A percentile compares a stretch with the other conserved stretches of the same genome.
Evolutionary conservation across 371 early-diverging fungal genomes (phyloP).

Genomic region (Gilbertella persicaria): DNA sequence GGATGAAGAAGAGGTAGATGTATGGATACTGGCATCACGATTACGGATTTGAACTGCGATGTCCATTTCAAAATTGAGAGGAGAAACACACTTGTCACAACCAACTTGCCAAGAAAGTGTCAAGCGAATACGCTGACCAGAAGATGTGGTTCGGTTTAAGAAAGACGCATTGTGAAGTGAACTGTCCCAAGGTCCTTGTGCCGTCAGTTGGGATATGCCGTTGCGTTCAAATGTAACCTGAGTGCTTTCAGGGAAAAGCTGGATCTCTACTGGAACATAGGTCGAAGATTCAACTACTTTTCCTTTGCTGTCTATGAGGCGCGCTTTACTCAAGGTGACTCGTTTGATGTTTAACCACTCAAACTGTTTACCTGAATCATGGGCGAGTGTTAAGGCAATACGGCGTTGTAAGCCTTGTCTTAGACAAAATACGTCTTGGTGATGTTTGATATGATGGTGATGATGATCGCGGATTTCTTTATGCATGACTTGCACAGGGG

Average conservation of each 20-base stretch:
- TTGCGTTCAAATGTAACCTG: slow-evolving; percentile 40
- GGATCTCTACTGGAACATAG: slow-evolving; percentile 35
- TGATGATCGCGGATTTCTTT: slow-evolving; percentile 19
- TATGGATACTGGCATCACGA: slow-evolving; percentile 10
- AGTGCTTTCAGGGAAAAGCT: slow-evolving; percentile 39
- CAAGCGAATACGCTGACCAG: slow-evolving; percentile 54
- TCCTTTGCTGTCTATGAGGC: slow-evolving; percentile 69
- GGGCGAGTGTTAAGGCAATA: slow-evolving; percentile 61
- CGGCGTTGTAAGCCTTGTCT: slow-evolving; percentile 84
- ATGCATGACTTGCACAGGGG: slow-evolving; percentile 51
- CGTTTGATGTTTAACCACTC: slow-evolving; percentile 56
- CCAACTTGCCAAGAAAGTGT: slow-evolving; percentile 52
- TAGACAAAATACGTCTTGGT: slow-evolving; percentile 54
- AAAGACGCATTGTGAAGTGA: slow-evolving; percentile 74
- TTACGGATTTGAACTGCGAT: slow-evolving; percentile 56
- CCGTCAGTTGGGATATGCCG: slow-evolving; percentile 44
- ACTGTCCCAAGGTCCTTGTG: slow-evolving; percentile 80
- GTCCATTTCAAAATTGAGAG: slow-evolving; percentile 56
- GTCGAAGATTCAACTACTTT: slow-evolving; percentile 50
- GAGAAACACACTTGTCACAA: slow-evolving; percentile 49
- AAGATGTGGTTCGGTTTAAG: slow-evolving; percentile 70
- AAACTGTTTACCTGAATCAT: slow-evolving; percentile 65
- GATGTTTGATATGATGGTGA: slow-evolving; percentile 26
- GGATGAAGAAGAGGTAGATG: slow-evolving; percentile 35
- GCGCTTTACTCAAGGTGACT: slow-evolving; percentile 56